phyloP scores from a whole-genome alignment of 1,284 basidiomycete genomes.

The Ganoderma meredithae region DNA sequence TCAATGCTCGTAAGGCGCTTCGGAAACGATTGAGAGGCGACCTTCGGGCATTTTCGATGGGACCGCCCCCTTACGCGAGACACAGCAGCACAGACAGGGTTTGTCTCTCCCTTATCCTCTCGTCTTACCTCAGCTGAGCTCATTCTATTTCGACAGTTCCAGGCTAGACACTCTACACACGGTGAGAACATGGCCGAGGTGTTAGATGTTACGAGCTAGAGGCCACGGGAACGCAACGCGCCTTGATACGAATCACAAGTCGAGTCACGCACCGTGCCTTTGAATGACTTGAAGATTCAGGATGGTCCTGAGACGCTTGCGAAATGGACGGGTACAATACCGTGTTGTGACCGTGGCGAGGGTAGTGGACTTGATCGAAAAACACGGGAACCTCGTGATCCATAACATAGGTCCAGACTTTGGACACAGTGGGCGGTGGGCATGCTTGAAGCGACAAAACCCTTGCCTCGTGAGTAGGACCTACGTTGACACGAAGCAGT shows the following conservation, averaged over 20 bases:
- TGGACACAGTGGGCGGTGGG: neutral
- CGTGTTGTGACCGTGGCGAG: neutral
- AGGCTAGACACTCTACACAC: neutral
- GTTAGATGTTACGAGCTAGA: neutral
- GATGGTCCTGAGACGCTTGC: neutral
- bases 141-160: neutral
- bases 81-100: neutral
- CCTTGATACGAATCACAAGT: neutral
- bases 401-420: neutral
- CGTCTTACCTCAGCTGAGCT: too few species aligned
- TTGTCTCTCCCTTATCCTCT: neutral
- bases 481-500: neutral
- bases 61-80: neutral
- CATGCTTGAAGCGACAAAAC: neutral
- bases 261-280: neutral
- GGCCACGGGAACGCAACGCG: neutral
- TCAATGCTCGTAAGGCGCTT: constrained; percentile 22
- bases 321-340: neutral
- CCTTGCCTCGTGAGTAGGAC: neutral
- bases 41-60: neutral
- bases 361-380: neutral
- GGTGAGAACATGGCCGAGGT: neutral
- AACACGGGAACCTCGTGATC: neutral
- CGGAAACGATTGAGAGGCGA: constrained; percentile 10
- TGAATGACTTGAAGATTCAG: neutral